Conservation (phyloP, 345 rosid genomes). For the Psidium friedrichsthalianum region DNA sequence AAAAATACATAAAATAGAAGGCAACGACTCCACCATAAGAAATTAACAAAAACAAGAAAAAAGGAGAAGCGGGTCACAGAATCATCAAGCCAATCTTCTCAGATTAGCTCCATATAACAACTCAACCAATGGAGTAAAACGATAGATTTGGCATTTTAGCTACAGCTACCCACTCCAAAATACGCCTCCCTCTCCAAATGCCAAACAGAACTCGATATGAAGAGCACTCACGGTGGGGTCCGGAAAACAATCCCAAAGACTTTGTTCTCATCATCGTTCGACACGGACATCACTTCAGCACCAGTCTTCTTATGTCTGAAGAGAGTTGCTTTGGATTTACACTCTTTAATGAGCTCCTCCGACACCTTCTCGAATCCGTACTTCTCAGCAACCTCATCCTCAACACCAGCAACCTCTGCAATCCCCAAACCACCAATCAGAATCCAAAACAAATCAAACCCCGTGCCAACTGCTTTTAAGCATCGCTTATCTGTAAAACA, state of each 20-base stretch:
- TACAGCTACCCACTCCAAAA: neutral
- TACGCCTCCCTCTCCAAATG: neutral
- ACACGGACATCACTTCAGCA: constrained; percentile 83
- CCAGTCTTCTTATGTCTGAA: constrained; percentile 91
- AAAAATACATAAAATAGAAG: neutral
- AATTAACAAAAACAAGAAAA: neutral
- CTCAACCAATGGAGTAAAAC: neutral
- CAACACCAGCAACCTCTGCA: constrained; percentile 33
- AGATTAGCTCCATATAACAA: neutral
- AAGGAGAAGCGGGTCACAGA: neutral
- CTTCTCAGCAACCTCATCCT: constrained; percentile 63
- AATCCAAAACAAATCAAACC: neutral
- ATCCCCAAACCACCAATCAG: neutral
- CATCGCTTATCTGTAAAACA: neutral
- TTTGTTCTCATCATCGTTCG: constrained; percentile 84
- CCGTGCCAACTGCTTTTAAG: neutral
- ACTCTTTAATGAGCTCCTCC: constrained; percentile 78
- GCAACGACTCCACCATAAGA: neutral
- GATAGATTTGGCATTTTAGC: neutral
- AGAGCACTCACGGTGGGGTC: constrained; percentile 73
- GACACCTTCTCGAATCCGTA: constrained; percentile 81
- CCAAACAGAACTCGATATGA: neutral
- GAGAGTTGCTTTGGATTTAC: constrained; percentile 76
- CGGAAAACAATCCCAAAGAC: constrained; percentile 80
- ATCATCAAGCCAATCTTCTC: neutral